A percentile compares a stretch with the other conserved stretches of the same genome.
Conservation (phyloP, 2,329 filamentous ascomycete species). For the Bipolaris bicolor region DNA sequence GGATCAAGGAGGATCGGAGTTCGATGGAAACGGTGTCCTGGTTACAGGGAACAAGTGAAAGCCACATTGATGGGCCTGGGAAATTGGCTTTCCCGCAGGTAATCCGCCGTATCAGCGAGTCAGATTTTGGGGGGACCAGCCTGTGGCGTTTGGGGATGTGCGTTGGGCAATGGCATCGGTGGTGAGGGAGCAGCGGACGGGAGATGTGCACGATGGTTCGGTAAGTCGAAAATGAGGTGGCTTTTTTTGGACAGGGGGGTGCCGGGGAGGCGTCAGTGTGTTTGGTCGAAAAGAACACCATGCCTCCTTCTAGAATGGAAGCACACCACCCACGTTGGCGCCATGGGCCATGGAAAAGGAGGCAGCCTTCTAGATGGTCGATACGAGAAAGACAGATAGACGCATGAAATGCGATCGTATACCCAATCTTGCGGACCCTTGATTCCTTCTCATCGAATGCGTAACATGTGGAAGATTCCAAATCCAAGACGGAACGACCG, state of each 20-base stretch:
- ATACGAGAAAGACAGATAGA: no score
- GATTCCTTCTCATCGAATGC: no score
- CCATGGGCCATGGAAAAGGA: neutral
- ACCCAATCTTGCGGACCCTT: neutral
- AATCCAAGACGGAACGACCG: neutral
- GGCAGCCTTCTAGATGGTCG: no score
- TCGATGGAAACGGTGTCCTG: neutral
- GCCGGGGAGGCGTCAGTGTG: neutral
- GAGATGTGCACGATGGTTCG: constrained; percentile 9
- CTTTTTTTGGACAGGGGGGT: neutral
- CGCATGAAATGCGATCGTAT: neutral
- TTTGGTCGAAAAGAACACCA: neutral
- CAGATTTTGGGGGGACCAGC: neutral
- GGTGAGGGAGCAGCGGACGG: neutral
- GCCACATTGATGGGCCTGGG: neutral
- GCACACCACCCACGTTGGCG: neutral
- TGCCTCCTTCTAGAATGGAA: neutral
- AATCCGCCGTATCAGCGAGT: neutral
- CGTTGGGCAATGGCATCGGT: neutral
- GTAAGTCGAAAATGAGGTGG: constrained; percentile 1
- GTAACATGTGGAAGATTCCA: no score
- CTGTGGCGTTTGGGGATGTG: neutral
- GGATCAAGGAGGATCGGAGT: constrained; percentile 2
- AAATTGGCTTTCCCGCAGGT: neutral
- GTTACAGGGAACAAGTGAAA: neutral